Percentiles rank a stretch among this genome's conserved stretches.
phyloP scores from a whole-genome alignment of 2,329 filamentous ascomycete species.

The Aspergillus texensis region DNA sequence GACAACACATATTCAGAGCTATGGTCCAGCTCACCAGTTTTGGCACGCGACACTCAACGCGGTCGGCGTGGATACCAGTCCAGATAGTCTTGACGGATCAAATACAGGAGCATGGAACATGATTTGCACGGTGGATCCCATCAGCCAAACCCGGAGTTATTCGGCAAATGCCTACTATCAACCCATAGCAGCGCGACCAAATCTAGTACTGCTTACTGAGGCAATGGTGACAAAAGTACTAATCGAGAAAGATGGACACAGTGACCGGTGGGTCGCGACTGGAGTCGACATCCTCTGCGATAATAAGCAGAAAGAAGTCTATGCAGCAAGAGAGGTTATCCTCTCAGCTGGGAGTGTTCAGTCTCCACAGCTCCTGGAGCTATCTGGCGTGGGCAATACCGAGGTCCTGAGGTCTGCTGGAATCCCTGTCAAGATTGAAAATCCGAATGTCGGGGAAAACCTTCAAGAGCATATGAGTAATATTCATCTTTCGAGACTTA shows the following conservation, averaged over 20 bases:
- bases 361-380: slow-evolving; percentile 62
- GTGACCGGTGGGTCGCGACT: slow-evolving; percentile 33
- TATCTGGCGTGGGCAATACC: slow-evolving; percentile 61
- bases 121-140: slow-evolving; percentile 31
- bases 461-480: slow-evolving; percentile 51
- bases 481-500: slow-evolving; percentile 1
- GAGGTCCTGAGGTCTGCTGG: slow-evolving; percentile 46
- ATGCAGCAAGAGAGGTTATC: slow-evolving; percentile 55
- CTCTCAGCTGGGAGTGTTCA: slow-evolving; percentile 61
- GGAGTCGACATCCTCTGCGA: slow-evolving; percentile 47
- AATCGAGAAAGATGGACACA: slow-evolving; percentile 34
- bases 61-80: slow-evolving; percentile 41
- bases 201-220: slow-evolving; percentile 53
- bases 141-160: slow-evolving; percentile 42
- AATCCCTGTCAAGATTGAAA: slow-evolving; percentile 49
- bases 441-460: slow-evolving; percentile 52
- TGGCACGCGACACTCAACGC: slow-evolving; percentile 50
- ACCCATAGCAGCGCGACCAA: slow-evolving; percentile 42
- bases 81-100: slow-evolving; percentile 41
- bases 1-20: slow-evolving; percentile 25
- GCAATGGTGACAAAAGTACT: slow-evolving; percentile 52
- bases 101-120: slow-evolving; percentile 47
- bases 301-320: slow-evolving; percentile 39
- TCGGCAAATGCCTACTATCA: slow-evolving; percentile 46
- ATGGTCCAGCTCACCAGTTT: slow-evolving; percentile 42